phyloP scores from a whole-genome alignment of 2,329 filamentous ascomycete genomes.

The Gremmenia infestans region DNA sequence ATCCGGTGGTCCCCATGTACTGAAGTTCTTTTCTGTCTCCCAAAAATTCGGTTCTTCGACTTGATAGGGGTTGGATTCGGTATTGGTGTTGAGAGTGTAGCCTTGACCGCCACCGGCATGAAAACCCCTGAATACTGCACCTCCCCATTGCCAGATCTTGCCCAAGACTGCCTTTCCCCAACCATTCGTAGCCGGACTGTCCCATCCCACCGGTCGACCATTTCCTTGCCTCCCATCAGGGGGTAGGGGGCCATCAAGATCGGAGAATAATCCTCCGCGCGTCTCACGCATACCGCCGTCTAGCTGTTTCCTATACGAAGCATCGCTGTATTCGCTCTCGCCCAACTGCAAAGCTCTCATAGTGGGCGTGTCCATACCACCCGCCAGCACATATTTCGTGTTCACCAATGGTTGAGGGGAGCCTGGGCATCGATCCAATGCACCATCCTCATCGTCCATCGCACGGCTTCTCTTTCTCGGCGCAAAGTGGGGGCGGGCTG shows the following conservation, averaged over 20 bases:
- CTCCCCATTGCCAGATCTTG: constrained; percentile 74
- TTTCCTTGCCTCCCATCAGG: constrained; percentile 19
- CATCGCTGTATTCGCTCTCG: constrained; percentile 31
- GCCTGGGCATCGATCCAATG: constrained; percentile 16
- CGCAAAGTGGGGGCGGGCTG: not conserved
- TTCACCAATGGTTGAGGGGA: constrained; percentile 43
- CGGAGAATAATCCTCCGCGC: constrained; percentile 5
- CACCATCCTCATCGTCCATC: constrained; percentile 13
- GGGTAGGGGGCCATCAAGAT: constrained; percentile 12
- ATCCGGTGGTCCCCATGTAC: constrained; percentile 3
- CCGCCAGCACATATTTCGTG: constrained; percentile 45
- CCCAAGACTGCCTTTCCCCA: constrained; percentile 62
- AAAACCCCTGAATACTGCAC: constrained; percentile 69
- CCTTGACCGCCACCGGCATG: constrained; percentile 76
- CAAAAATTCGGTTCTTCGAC: not conserved
- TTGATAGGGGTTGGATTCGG: constrained; percentile 5
- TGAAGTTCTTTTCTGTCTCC: constrained; percentile 14
- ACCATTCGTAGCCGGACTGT: constrained; percentile 30
- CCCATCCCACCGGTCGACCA: constrained; percentile 17
- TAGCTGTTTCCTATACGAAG: constrained; percentile 33
- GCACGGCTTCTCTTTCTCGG: constrained; percentile 18
- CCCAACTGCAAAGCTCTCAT: constrained; percentile 29
- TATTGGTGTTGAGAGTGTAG: constrained; percentile 40
- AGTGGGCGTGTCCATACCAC: constrained; percentile 43
- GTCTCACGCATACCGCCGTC: constrained; percentile 7